A percentile compares a stretch with the other conserved stretches of the same genome.
phyloP scores from a whole-genome alignment of 257 asterid genomes.

The Solanum infundibuliforme region DNA sequence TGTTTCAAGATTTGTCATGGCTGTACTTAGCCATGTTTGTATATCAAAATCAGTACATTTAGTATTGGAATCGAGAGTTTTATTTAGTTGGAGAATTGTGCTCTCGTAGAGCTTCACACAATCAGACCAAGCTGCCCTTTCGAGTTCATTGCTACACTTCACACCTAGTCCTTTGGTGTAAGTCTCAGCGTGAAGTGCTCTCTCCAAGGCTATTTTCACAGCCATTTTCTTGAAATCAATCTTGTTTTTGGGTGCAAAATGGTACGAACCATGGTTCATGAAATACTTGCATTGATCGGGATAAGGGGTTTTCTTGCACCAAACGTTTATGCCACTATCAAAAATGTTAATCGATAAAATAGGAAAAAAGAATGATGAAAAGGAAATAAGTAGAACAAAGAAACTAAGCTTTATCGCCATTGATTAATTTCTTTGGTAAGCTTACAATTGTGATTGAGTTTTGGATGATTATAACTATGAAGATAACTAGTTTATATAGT shows the following conservation, averaged over 20 bases:
- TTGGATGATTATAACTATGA: neutral
- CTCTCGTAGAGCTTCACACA: constrained; percentile 42
- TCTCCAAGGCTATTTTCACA: constrained; percentile 32
- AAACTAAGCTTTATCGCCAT: constrained; percentile 14
- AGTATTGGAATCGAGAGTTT: constrained; percentile 27
- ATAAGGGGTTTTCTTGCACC: constrained; percentile 74
- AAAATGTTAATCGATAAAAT: constrained; percentile 3
- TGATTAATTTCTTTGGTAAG: neutral
- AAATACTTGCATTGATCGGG: constrained; percentile 56
- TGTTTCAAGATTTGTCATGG: constrained; percentile 62
- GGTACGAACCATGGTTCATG: constrained; percentile 17
- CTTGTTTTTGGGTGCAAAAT: constrained; percentile 16
- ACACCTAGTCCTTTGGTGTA: constrained; percentile 30
- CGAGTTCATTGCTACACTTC: constrained; percentile 35
- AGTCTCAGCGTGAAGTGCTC: constrained; percentile 28
- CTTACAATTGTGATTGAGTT: neutral
- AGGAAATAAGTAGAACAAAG: constrained; percentile 8
- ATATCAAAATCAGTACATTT: constrained; percentile 44
- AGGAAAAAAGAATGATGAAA: constrained; percentile 8
- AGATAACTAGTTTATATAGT: constrained; percentile 14
- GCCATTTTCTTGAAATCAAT: constrained; percentile 41
- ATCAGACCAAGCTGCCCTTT: constrained; percentile 66
- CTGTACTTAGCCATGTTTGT: constrained; percentile 75
- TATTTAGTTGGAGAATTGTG: constrained; percentile 46
- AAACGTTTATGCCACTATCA: constrained; percentile 10